Evolutionary conservation across 331 rosid species (phyloP).

Genomic region (Acacia pycnantha): DNA sequence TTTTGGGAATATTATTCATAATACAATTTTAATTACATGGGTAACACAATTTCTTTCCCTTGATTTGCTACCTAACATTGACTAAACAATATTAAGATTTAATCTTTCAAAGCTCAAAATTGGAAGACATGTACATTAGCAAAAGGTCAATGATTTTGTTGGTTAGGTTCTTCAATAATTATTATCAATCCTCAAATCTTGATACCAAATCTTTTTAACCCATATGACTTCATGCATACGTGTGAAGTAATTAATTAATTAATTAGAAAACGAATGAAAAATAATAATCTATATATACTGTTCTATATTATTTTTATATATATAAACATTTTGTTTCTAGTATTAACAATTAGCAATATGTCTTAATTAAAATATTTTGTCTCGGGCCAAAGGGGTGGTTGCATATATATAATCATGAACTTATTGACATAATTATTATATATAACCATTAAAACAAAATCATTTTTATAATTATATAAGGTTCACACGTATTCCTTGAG

Average conservation of each 20-base stretch:
- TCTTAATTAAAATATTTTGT: neutral
- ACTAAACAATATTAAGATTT: slow-evolving; percentile 25
- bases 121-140: slow-evolving; percentile 11
- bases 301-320: neutral
- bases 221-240: neutral
- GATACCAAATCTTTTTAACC: slow-evolving; percentile 21
- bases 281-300: neutral
- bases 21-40: neutral
- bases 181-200: slow-evolving; percentile 13
- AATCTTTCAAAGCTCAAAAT: slow-evolving; percentile 12
- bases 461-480: neutral
- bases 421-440: slow-evolving; percentile 9
- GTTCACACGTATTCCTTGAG: slow-evolving; percentile 43
- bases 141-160: slow-evolving; percentile 47
- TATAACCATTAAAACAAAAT: neutral
- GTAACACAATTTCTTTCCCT: slow-evolving; percentile 2
- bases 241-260: neutral
- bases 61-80: slow-evolving; percentile 56
- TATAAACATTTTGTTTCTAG: neutral
- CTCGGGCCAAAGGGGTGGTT: slow-evolving; percentile 39
- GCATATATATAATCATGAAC: slow-evolving; percentile 4
- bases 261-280: neutral
- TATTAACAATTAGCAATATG: neutral
- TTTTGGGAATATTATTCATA: neutral
- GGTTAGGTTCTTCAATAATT: slow-evolving; percentile 23